These are phyloP conservation scores for Paracoccidioides lutzii DNA, from an alignment of 2,329 filamentous ascomycete species.

Conservation along the genomic window DNA sequence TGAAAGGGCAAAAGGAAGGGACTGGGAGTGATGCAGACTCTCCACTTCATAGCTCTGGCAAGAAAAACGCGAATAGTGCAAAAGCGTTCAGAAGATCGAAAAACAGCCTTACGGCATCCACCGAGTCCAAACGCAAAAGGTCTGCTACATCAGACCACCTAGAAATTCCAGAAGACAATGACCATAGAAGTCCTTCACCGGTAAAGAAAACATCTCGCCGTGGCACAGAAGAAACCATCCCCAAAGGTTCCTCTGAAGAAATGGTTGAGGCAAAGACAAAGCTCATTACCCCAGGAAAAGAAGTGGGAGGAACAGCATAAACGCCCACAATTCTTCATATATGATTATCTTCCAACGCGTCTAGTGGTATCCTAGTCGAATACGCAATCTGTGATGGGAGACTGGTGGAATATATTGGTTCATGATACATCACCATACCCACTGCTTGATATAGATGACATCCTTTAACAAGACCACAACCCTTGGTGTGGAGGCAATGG, in stretches of 20 bases:
- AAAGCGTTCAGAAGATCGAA: background rate
- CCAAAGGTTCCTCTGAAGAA: slow-evolving; percentile 11
- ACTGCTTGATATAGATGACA: no score
- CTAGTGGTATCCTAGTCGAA: background rate
- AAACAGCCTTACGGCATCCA: slow-evolving; percentile 7
- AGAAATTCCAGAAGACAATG: slow-evolving; percentile 2
- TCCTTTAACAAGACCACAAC: no score
- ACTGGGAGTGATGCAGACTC: slow-evolving; percentile 1
- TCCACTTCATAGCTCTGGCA: background rate
- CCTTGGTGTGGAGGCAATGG: no score
- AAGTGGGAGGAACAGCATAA: background rate
- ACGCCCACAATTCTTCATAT: background rate
- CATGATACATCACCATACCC: background rate
- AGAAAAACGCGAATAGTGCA: background rate
- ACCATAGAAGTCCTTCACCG: slow-evolving; percentile 5
- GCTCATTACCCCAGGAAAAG: slow-evolving; percentile 2
- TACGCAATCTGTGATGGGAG: background rate
- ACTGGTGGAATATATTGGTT: background rate
- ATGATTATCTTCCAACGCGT: background rate
- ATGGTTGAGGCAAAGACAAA: slow-evolving; percentile 11
- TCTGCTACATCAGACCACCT: slow-evolving; percentile 8
- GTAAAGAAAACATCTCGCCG: slow-evolving; percentile 14
- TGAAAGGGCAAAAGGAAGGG: slow-evolving; percentile 24
- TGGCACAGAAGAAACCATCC: slow-evolving; percentile 8
- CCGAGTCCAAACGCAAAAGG: slow-evolving; percentile 17